These are phyloP conservation scores for Phytopythium delawarense DNA, from an alignment of 352 stramenopile species.

Conservation along the genomic window DNA sequence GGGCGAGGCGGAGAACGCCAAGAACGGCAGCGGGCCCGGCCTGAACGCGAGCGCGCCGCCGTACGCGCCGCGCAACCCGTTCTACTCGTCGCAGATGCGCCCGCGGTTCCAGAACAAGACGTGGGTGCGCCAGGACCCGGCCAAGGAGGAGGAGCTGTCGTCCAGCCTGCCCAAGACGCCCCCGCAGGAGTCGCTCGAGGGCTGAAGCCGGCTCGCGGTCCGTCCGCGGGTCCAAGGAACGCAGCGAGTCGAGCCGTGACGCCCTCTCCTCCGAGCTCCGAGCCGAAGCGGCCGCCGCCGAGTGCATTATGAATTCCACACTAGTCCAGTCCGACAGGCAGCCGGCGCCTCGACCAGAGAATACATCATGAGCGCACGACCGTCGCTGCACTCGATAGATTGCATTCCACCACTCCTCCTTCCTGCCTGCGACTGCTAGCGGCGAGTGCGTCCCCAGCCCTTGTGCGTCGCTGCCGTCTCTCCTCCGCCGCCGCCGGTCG, in stretches of 20 bases:
- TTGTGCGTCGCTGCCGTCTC: conserved; percentile 28
- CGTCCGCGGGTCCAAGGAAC: too few species aligned
- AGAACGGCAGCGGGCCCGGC: conserved; percentile 4
- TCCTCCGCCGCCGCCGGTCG: conserved; percentile 11
- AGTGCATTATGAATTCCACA: conserved; percentile 1
- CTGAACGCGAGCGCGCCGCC: conserved; percentile 30
- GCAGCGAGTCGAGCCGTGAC: neutral
- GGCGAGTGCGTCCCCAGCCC: conserved; percentile 61
- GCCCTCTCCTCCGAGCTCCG: neutral
- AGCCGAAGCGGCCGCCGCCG: neutral
- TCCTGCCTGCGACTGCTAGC: conserved; percentile 14
- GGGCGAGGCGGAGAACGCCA: conserved; percentile 2
- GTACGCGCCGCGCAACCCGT: conserved; percentile 62
- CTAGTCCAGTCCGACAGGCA: neutral
- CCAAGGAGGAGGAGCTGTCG: conserved; percentile 69
- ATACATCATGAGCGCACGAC: neutral
- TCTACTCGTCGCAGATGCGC: conserved; percentile 65
- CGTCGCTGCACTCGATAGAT: neutral
- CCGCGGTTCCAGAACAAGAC: conserved; percentile 88
- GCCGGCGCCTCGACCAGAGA: neutral
- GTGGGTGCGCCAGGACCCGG: conserved; percentile 71
- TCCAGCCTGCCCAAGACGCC: conserved; percentile 74
- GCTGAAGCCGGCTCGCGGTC: neutral
- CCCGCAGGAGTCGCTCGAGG: conserved; percentile 47
- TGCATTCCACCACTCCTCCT: neutral